Percentiles rank a stretch among this genome's conserved stretches.
Conservation (phyloP, 2,329 filamentous ascomycete species). For the Verruconis gallopava region DNA sequence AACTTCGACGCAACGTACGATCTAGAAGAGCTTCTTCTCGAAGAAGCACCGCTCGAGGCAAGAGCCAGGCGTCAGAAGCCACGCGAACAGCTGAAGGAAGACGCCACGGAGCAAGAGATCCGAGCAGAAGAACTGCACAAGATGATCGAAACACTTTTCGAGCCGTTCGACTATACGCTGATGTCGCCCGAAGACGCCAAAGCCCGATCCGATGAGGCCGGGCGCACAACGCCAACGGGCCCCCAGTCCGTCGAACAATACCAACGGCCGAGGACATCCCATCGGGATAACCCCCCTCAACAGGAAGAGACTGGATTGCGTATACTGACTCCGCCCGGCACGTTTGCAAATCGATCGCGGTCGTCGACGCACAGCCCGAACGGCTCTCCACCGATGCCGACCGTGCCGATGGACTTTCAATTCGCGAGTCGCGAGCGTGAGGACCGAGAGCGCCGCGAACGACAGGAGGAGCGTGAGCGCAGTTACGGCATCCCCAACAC, state of each 20-base stretch:
- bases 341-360: conserved; percentile 1
- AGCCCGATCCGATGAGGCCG: conserved; percentile 10
- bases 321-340: not conserved
- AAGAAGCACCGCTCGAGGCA: conserved; percentile 90
- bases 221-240: conserved; percentile 6
- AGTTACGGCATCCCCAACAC: not conserved
- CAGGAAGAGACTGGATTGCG: not conserved
- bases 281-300: not conserved
- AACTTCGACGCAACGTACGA: conserved; percentile 99
- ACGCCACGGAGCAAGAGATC: conserved; percentile 90
- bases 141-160: conserved; percentile 88
- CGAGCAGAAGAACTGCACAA: conserved; percentile 85
- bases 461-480: not conserved
- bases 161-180: conserved; percentile 87
- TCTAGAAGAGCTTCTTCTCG: conserved; percentile 79
- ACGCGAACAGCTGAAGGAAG: conserved; percentile 77
- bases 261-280: not conserved
- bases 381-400: conserved; percentile 32
- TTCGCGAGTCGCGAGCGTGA: not conserved
- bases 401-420: conserved; percentile 10
- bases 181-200: conserved; percentile 56
- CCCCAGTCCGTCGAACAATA: conserved; percentile 3
- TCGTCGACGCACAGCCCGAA: conserved; percentile 24
- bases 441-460: not conserved
- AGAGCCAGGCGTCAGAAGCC: conserved; percentile 88